Percentiles rank a stretch among this genome's conserved stretches.
These are phyloP conservation scores for Suhomyces sp. DNA, from an alignment of 805 yeast genomes.

Conservation along the genomic window DNA sequence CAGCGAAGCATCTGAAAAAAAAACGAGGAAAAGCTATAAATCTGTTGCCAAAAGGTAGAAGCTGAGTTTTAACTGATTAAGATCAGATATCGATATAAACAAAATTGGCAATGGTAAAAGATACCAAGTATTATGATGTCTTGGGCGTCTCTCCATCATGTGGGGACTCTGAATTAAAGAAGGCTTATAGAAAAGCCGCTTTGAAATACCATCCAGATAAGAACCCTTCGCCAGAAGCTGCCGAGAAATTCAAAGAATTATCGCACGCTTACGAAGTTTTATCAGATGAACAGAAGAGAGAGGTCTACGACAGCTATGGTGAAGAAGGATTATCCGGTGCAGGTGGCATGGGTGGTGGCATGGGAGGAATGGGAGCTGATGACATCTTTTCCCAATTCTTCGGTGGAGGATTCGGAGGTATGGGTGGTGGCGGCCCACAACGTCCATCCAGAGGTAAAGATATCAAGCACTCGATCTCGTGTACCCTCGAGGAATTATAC, in stretches of 20 bases:
- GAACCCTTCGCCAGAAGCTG: conserved; percentile 83
- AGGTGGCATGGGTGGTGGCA: conserved; percentile 57
- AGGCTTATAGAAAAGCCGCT: conserved; percentile 80
- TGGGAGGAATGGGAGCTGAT: conserved; percentile 62
- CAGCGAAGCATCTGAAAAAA: conserved; percentile 4
- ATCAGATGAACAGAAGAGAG: conserved; percentile 85
- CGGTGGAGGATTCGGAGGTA: conserved; percentile 57
- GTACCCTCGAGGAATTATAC: conserved; percentile 88
- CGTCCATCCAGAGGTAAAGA: conserved; percentile 86
- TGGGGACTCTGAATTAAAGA: conserved; percentile 67
- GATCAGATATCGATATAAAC: not conserved
- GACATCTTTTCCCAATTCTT: conserved; percentile 80
- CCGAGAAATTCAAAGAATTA: conserved; percentile 91
- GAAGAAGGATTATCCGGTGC: conserved; percentile 82
- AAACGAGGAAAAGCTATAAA: not conserved
- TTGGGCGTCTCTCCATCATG: conserved; percentile 73
- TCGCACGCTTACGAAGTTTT: conserved; percentile 86
- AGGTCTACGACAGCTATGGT: conserved; percentile 84
- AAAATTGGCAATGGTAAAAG: conserved; percentile 61
- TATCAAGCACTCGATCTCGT: conserved; percentile 81
- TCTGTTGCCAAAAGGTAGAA: not conserved
- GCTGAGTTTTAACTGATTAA: not conserved
- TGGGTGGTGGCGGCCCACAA: conserved; percentile 61
- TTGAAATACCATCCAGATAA: conserved; percentile 83
- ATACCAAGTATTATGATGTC: conserved; percentile 71